Evolutionary conservation across 108 stramenopile species (phyloP).

Genomic region (Cylindrotheca fusiformis): DNA sequence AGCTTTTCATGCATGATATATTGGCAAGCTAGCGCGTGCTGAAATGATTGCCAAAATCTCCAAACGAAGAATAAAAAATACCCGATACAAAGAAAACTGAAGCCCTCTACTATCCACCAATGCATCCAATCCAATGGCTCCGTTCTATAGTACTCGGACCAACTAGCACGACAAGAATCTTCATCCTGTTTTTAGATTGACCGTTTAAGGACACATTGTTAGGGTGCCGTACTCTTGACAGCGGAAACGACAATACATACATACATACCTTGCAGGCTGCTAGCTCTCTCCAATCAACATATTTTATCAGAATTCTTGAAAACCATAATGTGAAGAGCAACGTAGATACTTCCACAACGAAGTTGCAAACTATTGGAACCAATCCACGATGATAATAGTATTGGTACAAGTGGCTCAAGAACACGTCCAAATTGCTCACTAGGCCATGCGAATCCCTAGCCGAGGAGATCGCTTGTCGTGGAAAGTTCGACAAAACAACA

Average conservation of each 20-base stretch:
- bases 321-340: constrained; percentile 89
- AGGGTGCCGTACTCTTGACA: too few species aligned
- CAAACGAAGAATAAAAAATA: constrained; percentile 54
- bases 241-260: too few species aligned
- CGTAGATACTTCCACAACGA: constrained; percentile 76
- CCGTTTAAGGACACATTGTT: background rate
- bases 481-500: too few species aligned
- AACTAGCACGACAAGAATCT: constrained; percentile 57
- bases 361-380: constrained; percentile 76
- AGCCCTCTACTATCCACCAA: constrained; percentile 36
- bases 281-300: constrained; percentile 85
- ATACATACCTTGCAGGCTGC: constrained; percentile 73
- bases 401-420: constrained; percentile 82
- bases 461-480: constrained; percentile 13
- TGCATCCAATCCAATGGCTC: constrained; percentile 17
- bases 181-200: background rate
- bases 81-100: constrained; percentile 56
- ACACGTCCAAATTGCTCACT: constrained; percentile 85
- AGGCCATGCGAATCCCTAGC: constrained; percentile 64
- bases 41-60: constrained; percentile 48
- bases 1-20: constrained; percentile 65
- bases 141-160: constrained; percentile 35
- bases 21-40: constrained; percentile 59
- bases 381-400: constrained; percentile 93
- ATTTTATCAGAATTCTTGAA: constrained; percentile 80